phyloP scores from a whole-genome alignment of 2,329 filamentous ascomycete species.

The Sclerotinia subarctica region DNA sequence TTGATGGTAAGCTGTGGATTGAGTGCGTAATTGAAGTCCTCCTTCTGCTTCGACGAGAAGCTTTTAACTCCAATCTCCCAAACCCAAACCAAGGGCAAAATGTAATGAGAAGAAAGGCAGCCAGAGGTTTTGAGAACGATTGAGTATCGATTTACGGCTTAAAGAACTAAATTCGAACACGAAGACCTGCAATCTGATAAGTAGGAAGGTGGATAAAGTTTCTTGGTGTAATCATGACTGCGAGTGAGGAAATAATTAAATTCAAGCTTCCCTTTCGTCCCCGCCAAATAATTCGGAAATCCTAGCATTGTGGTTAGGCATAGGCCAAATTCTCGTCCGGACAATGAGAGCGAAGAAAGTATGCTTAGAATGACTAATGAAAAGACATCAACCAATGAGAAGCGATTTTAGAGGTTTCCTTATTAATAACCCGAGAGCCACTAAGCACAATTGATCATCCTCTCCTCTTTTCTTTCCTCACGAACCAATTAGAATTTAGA shows the following conservation, averaged over 20 bases:
- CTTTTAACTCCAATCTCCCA: conserved; percentile 17
- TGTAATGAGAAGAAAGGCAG: conserved; percentile 14
- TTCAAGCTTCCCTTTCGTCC: conserved; percentile 14
- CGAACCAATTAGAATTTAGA: neutral
- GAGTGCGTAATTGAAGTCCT: conserved; percentile 23
- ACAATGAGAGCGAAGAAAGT: conserved; percentile 6
- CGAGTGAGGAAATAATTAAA: conserved; percentile 16
- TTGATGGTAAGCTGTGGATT: conserved; percentile 18
- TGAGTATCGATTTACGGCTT: conserved; percentile 14
- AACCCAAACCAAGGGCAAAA: conserved; percentile 9
- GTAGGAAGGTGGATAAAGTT: conserved; percentile 9
- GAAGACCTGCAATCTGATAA: conserved; percentile 13
- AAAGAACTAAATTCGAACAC: conserved; percentile 10
- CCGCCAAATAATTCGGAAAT: conserved; percentile 10
- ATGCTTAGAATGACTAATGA: neutral
- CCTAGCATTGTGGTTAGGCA: conserved; percentile 9
- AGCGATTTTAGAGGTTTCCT: neutral
- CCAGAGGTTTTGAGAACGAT: neutral
- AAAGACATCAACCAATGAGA: neutral
- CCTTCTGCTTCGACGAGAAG: conserved; percentile 20
- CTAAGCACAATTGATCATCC: neutral
- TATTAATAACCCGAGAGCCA: neutral
- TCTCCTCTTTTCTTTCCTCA: neutral
- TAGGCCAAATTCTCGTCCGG: conserved; percentile 13
- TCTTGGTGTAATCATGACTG: conserved; percentile 23